Conservation (phyloP, 2,329 filamentous ascomycete genomes). For the Trichoderma asperellum region DNA sequence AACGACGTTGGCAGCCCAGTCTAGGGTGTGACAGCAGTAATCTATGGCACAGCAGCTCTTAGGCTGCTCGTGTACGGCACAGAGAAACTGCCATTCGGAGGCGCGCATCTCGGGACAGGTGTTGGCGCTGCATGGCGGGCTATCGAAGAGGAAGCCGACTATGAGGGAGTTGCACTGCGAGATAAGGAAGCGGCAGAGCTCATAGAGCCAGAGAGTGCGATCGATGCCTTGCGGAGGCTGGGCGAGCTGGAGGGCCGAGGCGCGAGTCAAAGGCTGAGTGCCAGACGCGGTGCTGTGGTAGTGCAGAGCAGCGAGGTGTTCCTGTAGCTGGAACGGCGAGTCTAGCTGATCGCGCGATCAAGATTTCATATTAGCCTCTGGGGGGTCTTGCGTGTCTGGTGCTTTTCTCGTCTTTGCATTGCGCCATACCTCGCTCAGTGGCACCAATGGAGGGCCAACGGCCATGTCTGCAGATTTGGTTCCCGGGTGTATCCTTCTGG, state of each 20-base stretch:
- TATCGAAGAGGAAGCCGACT: conserved; percentile 89
- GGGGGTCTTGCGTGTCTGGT: background rate
- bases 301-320: conserved; percentile 93
- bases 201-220: conserved; percentile 92
- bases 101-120: conserved; percentile 99
- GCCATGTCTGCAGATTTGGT: conserved; percentile 93
- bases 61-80: conserved; percentile 93
- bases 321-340: conserved; percentile 94
- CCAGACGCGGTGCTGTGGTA: conserved; percentile 73
- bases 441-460: conserved; percentile 84
- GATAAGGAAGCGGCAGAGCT: conserved; percentile 93
- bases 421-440: conserved; percentile 72
- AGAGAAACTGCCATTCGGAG: conserved; percentile 98
- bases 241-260: conserved; percentile 75
- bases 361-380: conserved; percentile 8
- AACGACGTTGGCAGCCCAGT: conserved; percentile 94
- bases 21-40: conserved; percentile 97
- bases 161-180: conserved; percentile 93
- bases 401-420: background rate
- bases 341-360: conserved; percentile 68
- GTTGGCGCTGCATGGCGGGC: conserved; percentile 80
- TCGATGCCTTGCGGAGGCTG: conserved; percentile 82
- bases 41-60: conserved; percentile 98
- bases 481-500: conserved; percentile 85
- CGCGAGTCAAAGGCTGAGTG: conserved; percentile 72